A percentile compares a stretch with the other conserved stretches of the same genome.
These are phyloP conservation scores for Trichoderma atroviride DNA, from an alignment of 2,329 filamentous ascomycete genomes.

Conservation along the genomic window DNA sequence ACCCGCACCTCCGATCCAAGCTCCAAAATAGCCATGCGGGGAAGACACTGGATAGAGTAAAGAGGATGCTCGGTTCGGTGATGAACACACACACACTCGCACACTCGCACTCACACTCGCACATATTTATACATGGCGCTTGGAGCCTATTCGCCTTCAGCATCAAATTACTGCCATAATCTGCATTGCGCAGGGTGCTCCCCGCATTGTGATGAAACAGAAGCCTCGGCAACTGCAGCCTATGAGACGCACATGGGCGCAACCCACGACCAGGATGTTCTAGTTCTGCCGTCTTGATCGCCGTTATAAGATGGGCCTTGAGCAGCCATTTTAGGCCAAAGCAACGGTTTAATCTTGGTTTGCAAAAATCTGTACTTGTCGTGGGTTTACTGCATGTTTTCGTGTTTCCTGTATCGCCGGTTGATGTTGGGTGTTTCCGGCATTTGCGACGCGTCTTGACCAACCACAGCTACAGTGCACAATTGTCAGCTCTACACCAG, in stretches of 20 bases:
- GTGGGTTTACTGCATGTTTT: not conserved
- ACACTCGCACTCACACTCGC: no score
- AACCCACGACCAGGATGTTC: slow-evolving; percentile 9
- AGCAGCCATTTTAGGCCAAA: not conserved
- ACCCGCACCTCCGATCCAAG: slow-evolving; percentile 1
- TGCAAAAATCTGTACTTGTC: not conserved
- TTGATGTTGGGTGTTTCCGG: not conserved
- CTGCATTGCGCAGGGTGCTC: not conserved
- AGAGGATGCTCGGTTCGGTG: not conserved
- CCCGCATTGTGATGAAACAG: slow-evolving; percentile 15
- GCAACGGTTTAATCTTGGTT: not conserved
- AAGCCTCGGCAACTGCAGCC: slow-evolving; percentile 17
- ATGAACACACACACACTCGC: not conserved
- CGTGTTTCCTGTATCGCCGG: not conserved
- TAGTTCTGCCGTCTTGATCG: slow-evolving; percentile 3
- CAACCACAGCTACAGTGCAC: not conserved
- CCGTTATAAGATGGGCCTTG: slow-evolving; percentile 19
- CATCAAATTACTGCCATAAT: not conserved
- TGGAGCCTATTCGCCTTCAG: not conserved
- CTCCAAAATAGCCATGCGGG: not conserved
- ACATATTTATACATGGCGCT: not conserved
- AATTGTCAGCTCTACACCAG: not conserved
- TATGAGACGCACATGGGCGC: not conserved
- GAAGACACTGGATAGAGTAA: not conserved
- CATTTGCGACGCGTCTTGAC: not conserved